These are phyloP conservation scores for Fusarium succisae DNA, from an alignment of 2,329 filamentous ascomycete species.

Conservation along the genomic window DNA sequence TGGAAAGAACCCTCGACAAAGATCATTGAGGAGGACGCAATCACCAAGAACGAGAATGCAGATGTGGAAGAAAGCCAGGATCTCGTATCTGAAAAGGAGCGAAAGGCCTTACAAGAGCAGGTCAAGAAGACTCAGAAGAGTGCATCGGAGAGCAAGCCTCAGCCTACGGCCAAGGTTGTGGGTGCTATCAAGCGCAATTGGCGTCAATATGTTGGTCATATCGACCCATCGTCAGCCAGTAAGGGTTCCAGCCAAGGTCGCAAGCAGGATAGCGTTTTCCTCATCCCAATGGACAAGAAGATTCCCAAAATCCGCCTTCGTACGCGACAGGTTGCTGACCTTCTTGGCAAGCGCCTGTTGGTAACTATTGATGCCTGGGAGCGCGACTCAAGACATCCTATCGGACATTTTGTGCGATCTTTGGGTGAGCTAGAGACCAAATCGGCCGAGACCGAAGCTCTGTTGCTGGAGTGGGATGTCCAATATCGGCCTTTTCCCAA, in stretches of 20 bases:
- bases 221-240: slow-evolving; percentile 86
- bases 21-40: slow-evolving; percentile 90
- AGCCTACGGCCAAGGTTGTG: slow-evolving; percentile 92
- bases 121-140: slow-evolving; percentile 86
- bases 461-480: slow-evolving; percentile 94
- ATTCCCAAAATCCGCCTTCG: slow-evolving; percentile 95
- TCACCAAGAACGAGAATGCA: slow-evolving; percentile 93
- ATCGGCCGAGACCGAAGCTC: slow-evolving; percentile 94
- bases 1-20: slow-evolving; percentile 97
- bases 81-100: slow-evolving; percentile 89
- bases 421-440: slow-evolving; percentile 95
- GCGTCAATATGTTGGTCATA: slow-evolving; percentile 96
- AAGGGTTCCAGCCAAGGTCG: slow-evolving; percentile 78
- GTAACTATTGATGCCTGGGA: slow-evolving; percentile 97
- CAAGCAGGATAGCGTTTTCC: slow-evolving; percentile 90
- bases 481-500: slow-evolving; percentile 98
- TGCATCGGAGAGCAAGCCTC: slow-evolving; percentile 77
- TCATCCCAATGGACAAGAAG: slow-evolving; percentile 97
- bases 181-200: slow-evolving; percentile 95
- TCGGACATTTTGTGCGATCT: slow-evolving; percentile 92
- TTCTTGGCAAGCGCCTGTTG: slow-evolving; percentile 89
- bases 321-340: slow-evolving; percentile 87
- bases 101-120: slow-evolving; percentile 87
- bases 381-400: slow-evolving; percentile 88
- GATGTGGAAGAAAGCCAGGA: slow-evolving; percentile 80